Base-by-base conservation (phyloP, 768 basidiomycete genomes). In the Peribolospora baueri region DNA sequence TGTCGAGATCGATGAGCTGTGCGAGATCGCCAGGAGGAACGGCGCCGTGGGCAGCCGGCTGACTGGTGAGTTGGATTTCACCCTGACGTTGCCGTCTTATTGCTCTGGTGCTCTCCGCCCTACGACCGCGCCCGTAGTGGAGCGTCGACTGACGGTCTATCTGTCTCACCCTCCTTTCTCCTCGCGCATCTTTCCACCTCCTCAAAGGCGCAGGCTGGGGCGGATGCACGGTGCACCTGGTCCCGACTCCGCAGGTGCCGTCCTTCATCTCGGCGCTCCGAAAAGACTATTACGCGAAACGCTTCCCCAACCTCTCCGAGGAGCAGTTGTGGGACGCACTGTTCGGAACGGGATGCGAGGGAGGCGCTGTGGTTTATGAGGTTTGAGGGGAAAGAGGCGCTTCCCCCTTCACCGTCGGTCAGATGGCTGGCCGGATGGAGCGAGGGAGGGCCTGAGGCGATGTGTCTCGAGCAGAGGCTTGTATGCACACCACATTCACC, bases 141-240 rank as follows among this genome's bases (percentile, higher is more conserved):
- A 7, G 5, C 25, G 7, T 49, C 58, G 39, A 46, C n/a, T 40
- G 42, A 5, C 9, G 10, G 50, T 4, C 57, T 25, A 37, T 45
- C 40, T 53, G 54, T 7, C 45, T 10, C 25, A 50, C 50, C 14
- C 57, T 46, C 11, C 10, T 14, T 3, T 9, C 5, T 3, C 37
- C 36, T 11, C n/a, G 11, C 7, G 5, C 25, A 7, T 49, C 58
- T 40, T 47, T 14, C 41, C 42, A 5, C 9, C 10, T 50, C 4
- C 57, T 25, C 25, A 25, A 25, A 82, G 82, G 83, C 39, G 85
- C 85, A 0, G 85, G 84, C 3, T 91, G 85, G 85, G 87, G 87
- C 43, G 86, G 86, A 5, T 87, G 84, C 62, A 82, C 81, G 0
- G 80, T 88, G 25, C 84, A 82, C 5, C 73, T 88, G 14, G 79